Evolutionary conservation across 2,329 filamentous ascomycete species (phyloP).

Genomic region (Ophiosphaerella herpotricha): DNA sequence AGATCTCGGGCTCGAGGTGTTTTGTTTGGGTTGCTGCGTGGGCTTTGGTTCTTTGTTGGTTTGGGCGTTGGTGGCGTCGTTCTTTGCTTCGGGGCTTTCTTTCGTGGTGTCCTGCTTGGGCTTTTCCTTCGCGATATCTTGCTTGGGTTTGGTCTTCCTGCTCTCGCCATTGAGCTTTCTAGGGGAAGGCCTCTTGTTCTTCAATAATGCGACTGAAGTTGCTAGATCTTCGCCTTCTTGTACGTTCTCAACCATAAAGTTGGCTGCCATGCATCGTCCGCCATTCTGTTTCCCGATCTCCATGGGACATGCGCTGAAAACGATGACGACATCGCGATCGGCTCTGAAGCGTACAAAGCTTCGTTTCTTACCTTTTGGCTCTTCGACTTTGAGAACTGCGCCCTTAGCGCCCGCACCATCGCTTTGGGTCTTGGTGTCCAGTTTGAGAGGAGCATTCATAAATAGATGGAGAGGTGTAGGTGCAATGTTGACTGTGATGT

Average conservation of each 20-base stretch:
- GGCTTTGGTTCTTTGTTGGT: constrained; percentile 1
- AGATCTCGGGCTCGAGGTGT: not conserved
- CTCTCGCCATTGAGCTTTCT: constrained; percentile 19
- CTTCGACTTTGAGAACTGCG: constrained; percentile 31
- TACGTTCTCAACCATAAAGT: constrained; percentile 45
- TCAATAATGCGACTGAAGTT: constrained; percentile 15
- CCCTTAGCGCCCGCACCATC: constrained; percentile 36
- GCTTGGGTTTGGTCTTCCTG: constrained; percentile 15
- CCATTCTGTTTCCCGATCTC: constrained; percentile 44
- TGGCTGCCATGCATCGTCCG: constrained; percentile 45
- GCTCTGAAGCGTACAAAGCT: constrained; percentile 41
- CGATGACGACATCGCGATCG: constrained; percentile 43
- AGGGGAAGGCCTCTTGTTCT: constrained; percentile 21
- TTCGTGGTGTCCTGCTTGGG: constrained; percentile 2
- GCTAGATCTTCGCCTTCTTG: constrained; percentile 29
- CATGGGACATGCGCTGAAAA: constrained; percentile 47
- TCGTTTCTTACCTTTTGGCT: constrained; percentile 42
- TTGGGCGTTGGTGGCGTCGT: not conserved
- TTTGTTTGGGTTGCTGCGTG: constrained; percentile 9
- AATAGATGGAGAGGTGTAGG: constrained; percentile 54
- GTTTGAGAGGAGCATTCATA: constrained; percentile 39
- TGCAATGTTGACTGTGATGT: constrained; percentile 54
- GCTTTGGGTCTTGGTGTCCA: constrained; percentile 12
- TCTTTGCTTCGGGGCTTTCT: constrained; percentile 5
- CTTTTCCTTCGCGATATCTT: constrained; percentile 13